Base-by-base conservation (phyloP, 2,329 filamentous ascomycete species). In the Leptosphaerulina australis region DNA sequence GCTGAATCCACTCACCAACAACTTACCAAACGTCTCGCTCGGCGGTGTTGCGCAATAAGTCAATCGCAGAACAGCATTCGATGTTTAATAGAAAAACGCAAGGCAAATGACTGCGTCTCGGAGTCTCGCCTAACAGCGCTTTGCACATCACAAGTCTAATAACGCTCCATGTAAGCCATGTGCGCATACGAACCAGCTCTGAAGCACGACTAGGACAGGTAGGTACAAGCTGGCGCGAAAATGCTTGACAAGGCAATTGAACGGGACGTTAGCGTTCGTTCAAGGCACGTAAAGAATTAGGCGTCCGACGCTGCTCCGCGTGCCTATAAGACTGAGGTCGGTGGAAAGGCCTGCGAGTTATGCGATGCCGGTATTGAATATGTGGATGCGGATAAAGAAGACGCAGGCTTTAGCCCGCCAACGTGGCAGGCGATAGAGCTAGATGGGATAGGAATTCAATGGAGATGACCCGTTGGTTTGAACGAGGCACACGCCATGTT, bases 241-340 rank as follows among this genome's bases (percentile, higher is more conserved):
- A 18, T 68, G 58, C 50, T 76, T 76, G 21, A 76, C 67, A 3
- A 75, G 66, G 53, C 74, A 68, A 34, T 76, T 77, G 12, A 63
- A 70, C 0, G 73, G 74, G 2, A 77, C 69, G 44, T 76, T 74
- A 43, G 74, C 63, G 39, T 72, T 66, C 47, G 77, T 72, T 36
- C 77, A 77, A 5, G 67, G 60, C 25, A 78, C 73, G 59, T 77
- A 77, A 63, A 78, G 78, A 30, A 78, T 71, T 6, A 73, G 69
- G 2, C 78, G 66, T 0, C 74, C 71, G 24, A 75, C 63, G 47
- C 77, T 78, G 68, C 73, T 78, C 11, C 52, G 50, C 14, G 72
- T 70, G 43, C 74, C 69, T 9, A 65, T 64, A 11, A 78, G 70
- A 2, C 69, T 29, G 14, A 78, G 66, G n/a, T 77, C 72, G 1